A percentile compares a stretch with the other conserved stretches of the same genome.
Conservation (phyloP, 306 rosid species). For the Glycine latifolia region DNA sequence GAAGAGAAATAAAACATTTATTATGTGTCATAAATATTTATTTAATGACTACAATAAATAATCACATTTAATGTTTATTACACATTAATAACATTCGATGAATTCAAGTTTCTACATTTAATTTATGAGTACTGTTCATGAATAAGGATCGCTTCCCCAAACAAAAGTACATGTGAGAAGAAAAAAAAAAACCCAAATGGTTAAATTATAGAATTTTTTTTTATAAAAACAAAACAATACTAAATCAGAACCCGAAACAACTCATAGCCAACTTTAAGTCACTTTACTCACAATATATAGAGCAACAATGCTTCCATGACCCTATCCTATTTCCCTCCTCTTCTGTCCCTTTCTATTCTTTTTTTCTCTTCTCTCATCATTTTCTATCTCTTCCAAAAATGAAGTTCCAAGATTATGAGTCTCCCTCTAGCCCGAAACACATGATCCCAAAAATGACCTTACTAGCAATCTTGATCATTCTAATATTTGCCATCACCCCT, state of each 20-base stretch:
- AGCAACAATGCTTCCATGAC: slow-evolving; percentile 13
- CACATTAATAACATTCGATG: background rate
- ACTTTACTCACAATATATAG: background rate
- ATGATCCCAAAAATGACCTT: slow-evolving; percentile 54
- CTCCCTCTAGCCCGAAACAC: slow-evolving; percentile 52
- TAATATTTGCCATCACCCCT: slow-evolving; percentile 57
- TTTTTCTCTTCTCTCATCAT: slow-evolving; percentile 22
- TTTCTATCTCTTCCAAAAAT: slow-evolving; percentile 50
- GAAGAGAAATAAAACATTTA: too few relatives aligned
- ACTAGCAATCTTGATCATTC: slow-evolving; percentile 47
- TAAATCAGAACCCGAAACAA: background rate
- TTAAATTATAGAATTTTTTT: too few relatives aligned
- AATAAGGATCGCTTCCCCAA: background rate
- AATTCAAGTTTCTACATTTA: background rate
- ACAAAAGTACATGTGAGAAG: background rate
- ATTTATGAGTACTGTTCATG: background rate
- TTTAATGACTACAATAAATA: background rate
- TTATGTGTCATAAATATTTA: background rate
- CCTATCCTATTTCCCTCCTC: slow-evolving; percentile 11
- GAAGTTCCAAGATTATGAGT: slow-evolving; percentile 62
- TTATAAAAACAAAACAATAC: background rate
- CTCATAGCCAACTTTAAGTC: background rate
- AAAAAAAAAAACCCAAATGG: background rate
- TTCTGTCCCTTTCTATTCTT: slow-evolving; percentile 9
- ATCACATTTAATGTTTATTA: background rate